Evolutionary conservation across 1,284 basidiomycete genomes (phyloP), one percentile per base, ranked within the genome.

Genomic region (Rhodofomes roseus): DNA sequence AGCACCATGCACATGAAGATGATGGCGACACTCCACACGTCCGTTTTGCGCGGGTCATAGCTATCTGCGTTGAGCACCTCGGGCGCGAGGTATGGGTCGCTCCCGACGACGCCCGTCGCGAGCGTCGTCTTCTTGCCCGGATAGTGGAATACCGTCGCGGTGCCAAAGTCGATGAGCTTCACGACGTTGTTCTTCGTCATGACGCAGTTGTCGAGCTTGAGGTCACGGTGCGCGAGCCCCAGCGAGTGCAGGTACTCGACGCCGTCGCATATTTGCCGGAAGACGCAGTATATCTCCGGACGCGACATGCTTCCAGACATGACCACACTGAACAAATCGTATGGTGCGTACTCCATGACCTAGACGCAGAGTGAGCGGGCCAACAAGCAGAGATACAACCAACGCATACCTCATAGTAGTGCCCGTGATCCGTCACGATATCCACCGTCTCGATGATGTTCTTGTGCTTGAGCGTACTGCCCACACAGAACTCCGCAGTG

Each of bases 1-100:
- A 99, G 83, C 62, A 97, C 82, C 97, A 99, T 99, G 80, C 97
- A 99, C 79, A 99, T 87, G 81, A 99, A 98, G 69, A 99, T 99
- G 76, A 99, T 96, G 57, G 94, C 97, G 50, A 96, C 88, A 66
- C 92, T 94, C 97, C 97, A 99, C 16, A 99, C 96, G 71, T 99
- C 97, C 12, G 96, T 96, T 77, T 98, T 90, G 68, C 96, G 85
- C 18, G 97, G 96, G 74, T 99, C 97, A 76, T 99, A 99, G 34
- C 83, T 82, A 62, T 89, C 86, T 60, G 79, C 76, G 54, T 74
- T 73, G 59, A 98, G 82, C n/a, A 99, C 96, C 73, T 99, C 97
- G 1, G 97, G 97, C 0, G 97, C 97, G 39, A 99, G 88, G 77
- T 99, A 99, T 16, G 97, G 97, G 76, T 99, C 97, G 48, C 93